Percentiles rank a stretch among this genome's conserved stretches.
These are phyloP conservation scores for Flaveria bidentis DNA, from an alignment of 129 eudicot genomes.

Conservation along the genomic window DNA sequence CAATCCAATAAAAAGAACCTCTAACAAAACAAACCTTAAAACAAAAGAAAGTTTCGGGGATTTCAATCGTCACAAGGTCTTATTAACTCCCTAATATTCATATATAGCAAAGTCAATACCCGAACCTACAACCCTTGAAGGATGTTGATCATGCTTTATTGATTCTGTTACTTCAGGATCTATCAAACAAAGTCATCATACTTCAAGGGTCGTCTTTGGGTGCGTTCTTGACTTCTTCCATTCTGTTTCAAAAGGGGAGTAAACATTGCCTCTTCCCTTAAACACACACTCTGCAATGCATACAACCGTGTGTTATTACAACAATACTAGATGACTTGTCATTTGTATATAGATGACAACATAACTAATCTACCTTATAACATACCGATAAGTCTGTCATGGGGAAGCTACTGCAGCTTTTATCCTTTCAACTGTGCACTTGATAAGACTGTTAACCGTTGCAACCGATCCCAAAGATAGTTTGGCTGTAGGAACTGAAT, in stretches of 20 bases:
- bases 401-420: conserved; percentile 69
- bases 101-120: conserved; percentile 82
- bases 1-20: conserved; percentile 22
- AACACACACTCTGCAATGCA: conserved; percentile 33
- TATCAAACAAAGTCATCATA: conserved; percentile 38
- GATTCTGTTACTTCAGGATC: conserved; percentile 8
- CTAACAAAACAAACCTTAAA: conserved; percentile 29
- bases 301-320: not conserved
- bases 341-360: not conserved
- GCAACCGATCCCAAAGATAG: conserved; percentile 83
- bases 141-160: conserved; percentile 39
- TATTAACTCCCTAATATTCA: conserved; percentile 39
- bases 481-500: conserved; percentile 87
- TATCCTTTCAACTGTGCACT: conserved; percentile 89
- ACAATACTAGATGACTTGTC: not conserved
- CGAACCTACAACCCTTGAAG: conserved; percentile 83
- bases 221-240: conserved; percentile 99
- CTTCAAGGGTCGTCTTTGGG: conserved; percentile 61
- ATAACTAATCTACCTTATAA: conserved; percentile 26
- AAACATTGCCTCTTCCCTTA: conserved; percentile 41
- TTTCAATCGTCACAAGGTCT: conserved; percentile 34
- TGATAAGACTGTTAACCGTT: conserved; percentile 79
- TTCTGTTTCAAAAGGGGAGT: conserved; percentile 34
- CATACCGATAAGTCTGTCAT: conserved; percentile 27
- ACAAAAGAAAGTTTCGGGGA: conserved; percentile 30